Conservation (phyloP, 2,329 filamentous ascomycete genomes). For the Didymella keratinophila region DNA sequence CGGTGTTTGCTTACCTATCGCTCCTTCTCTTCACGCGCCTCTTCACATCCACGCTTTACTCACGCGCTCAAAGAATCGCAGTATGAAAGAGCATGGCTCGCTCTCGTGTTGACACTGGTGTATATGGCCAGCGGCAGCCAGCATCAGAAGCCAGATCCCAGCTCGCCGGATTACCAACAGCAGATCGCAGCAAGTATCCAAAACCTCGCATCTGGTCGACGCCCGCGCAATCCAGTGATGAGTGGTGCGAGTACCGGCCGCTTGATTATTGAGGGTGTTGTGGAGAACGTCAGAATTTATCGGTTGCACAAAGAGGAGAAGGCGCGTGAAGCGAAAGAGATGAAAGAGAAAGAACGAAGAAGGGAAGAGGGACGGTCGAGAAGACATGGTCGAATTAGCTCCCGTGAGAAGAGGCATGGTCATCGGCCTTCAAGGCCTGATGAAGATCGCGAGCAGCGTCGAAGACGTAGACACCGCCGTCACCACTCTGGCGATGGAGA, state of each 20-base stretch:
- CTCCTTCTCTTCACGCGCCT: too few relatives aligned
- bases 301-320: slow-evolving; percentile 26
- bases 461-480: not conserved
- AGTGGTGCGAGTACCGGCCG: slow-evolving; percentile 16
- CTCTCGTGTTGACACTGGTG: not conserved
- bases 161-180: slow-evolving; percentile 20
- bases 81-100: not conserved
- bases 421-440: not conserved
- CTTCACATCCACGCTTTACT: not conserved
- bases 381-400: too few relatives aligned
- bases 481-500: not conserved
- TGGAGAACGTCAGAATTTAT: slow-evolving; percentile 34
- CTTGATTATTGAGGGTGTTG: slow-evolving; percentile 31
- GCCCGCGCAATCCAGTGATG: slow-evolving; percentile 20
- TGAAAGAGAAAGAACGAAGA: not conserved
- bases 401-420: not conserved
- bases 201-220: slow-evolving; percentile 19
- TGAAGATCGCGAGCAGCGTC: not conserved
- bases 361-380: too few relatives aligned
- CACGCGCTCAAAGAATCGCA: not conserved
- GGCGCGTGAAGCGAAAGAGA: not conserved
- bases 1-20: not conserved
- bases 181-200: slow-evolving; percentile 28
- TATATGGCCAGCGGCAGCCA: not conserved
- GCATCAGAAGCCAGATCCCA: slow-evolving; percentile 1